Evolutionary conservation across 1,139 yeast species (phyloP).

Genomic region (Geotrichum bryndzae): DNA sequence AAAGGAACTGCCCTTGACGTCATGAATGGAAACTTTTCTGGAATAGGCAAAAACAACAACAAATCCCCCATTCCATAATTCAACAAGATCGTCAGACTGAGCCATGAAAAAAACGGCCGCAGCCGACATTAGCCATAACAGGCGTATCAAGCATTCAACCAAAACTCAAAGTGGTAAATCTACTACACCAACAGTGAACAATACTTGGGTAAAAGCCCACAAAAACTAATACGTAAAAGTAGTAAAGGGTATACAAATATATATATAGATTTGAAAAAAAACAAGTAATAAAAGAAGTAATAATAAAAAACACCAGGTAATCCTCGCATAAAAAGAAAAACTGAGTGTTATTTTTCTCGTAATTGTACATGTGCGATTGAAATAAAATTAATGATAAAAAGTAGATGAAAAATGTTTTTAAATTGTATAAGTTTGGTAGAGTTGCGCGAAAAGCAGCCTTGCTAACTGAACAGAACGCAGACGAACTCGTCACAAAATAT

Average conservation of each 20-base stretch:
- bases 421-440: not conserved
- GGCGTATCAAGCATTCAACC: too few species aligned
- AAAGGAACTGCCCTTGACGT: too few species aligned
- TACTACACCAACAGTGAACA: too few species aligned
- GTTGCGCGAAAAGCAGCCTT: not conserved
- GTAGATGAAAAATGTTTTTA: not conserved
- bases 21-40: too few species aligned
- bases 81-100: too few species aligned
- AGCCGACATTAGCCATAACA: too few species aligned
- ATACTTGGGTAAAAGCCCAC: too few species aligned
- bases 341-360: not conserved
- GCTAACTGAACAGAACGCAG: not conserved
- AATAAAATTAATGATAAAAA: not conserved
- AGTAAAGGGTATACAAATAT: not conserved
- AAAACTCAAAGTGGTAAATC: too few species aligned
- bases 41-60: too few species aligned
- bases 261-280: too few species aligned
- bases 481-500: not conserved
- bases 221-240: not conserved
- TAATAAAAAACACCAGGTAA: not conserved
- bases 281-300: not conserved
- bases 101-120: too few species aligned
- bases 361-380: not conserved
- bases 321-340: not conserved
- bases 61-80: too few species aligned